These are phyloP conservation scores for Alternaria incomplexa DNA, from an alignment of 2,329 filamentous ascomycete species.

Conservation along the genomic window DNA sequence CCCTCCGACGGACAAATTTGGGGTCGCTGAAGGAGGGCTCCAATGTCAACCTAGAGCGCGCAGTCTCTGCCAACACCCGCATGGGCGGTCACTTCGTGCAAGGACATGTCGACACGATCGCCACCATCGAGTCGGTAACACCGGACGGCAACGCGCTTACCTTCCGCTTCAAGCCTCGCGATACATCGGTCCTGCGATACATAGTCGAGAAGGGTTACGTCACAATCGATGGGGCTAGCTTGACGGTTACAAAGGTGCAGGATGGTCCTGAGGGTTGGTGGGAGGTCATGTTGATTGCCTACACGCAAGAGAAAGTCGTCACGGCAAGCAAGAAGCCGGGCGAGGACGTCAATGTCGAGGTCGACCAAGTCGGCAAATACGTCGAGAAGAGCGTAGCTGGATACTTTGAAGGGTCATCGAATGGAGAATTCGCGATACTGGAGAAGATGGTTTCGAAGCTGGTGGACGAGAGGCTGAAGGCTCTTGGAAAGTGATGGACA, in stretches of 20 bases:
- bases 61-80: slow-evolving; percentile 86
- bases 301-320: slow-evolving; percentile 92
- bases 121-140: slow-evolving; percentile 72
- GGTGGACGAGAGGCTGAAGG: slow-evolving; percentile 71
- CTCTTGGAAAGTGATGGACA: slow-evolving; percentile 35
- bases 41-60: slow-evolving; percentile 89
- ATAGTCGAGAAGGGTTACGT: slow-evolving; percentile 97
- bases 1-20: slow-evolving; percentile 93
- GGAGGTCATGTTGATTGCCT: slow-evolving; percentile 97
- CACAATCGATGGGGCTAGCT: slow-evolving; percentile 89
- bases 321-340: slow-evolving; percentile 78
- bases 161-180: slow-evolving; percentile 78
- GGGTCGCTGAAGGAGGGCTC: slow-evolving; percentile 71
- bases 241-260: slow-evolving; percentile 88
- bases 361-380: slow-evolving; percentile 86
- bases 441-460: slow-evolving; percentile 67
- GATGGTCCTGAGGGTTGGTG: slow-evolving; percentile 81
- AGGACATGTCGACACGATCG: slow-evolving; percentile 92
- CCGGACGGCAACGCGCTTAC: slow-evolving; percentile 91
- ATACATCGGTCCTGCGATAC: slow-evolving; percentile 76
- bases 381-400: slow-evolving; percentile 87
- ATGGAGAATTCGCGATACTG: slow-evolving; percentile 57
- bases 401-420: slow-evolving; percentile 69
- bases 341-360: slow-evolving; percentile 88
- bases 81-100: slow-evolving; percentile 99